Percentiles rank a stretch among this genome's conserved stretches.
These are phyloP conservation scores for Sclerotinia subarctica DNA, from an alignment of 2,329 filamentous ascomycete genomes.

Conservation along the genomic window DNA sequence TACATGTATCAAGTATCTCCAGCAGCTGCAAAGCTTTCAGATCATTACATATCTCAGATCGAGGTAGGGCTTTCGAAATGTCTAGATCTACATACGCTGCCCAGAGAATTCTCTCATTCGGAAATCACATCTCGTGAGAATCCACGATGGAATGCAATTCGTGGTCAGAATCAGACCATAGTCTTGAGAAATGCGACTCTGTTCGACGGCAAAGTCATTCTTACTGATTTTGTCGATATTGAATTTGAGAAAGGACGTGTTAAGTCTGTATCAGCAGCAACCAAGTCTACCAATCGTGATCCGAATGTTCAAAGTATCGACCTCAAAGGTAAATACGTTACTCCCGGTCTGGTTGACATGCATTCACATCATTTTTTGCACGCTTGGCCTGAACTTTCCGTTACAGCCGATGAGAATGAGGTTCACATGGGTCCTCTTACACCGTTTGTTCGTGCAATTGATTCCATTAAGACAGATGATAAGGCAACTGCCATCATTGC, in stretches of 20 bases:
- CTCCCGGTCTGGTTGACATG: constrained; percentile 47
- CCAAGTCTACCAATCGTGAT: constrained; percentile 21
- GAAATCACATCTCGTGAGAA: constrained; percentile 37
- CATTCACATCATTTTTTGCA: constrained; percentile 44
- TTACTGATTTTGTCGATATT: constrained; percentile 40
- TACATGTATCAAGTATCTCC: constrained; percentile 29
- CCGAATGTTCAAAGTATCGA: constrained; percentile 33
- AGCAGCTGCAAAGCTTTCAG: constrained; percentile 25
- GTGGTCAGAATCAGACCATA: constrained; percentile 41
- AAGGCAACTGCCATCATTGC: constrained; percentile 41
- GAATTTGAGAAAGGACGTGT: constrained; percentile 42
- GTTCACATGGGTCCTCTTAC: constrained; percentile 40
- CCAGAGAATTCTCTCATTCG: constrained; percentile 15
- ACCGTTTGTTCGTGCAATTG: constrained; percentile 41
- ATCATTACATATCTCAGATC: constrained; percentile 29
- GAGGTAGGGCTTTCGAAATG: constrained; percentile 34
- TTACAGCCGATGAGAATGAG: constrained; percentile 42
- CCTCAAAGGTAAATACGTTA: constrained; percentile 43
- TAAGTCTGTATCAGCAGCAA: constrained; percentile 34
- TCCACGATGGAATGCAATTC: constrained; percentile 42
- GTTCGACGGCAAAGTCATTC: constrained; percentile 44
- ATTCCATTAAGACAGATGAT: constrained; percentile 45
- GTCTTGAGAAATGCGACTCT: constrained; percentile 44
- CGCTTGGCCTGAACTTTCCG: constrained; percentile 39
- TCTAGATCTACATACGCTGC: constrained; percentile 30